Evolutionary conservation across 306 rosid genomes (phyloP).

Genomic region (Cucurbita moschata): DNA sequence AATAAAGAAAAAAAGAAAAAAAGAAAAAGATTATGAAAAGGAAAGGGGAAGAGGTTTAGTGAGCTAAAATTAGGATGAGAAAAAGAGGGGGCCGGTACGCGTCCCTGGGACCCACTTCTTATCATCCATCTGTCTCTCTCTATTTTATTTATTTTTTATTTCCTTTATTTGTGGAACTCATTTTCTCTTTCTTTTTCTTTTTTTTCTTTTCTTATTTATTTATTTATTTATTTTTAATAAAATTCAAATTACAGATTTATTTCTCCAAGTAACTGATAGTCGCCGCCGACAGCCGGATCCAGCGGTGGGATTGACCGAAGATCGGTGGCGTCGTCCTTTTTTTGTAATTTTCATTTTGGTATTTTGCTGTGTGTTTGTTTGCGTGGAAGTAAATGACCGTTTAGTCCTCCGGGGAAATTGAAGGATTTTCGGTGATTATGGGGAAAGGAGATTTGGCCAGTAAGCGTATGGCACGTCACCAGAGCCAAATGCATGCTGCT

Average conservation of each 20-base stretch:
- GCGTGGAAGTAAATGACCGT: background rate
- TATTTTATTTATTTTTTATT: background rate
- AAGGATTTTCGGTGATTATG: background rate
- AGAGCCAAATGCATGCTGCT: background rate
- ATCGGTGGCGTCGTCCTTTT: no score
- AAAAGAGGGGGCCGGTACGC: constrained; percentile 1
- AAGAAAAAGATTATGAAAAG: background rate
- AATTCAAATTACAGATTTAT: no score
- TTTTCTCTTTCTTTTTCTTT: background rate
- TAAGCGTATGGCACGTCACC: background rate
- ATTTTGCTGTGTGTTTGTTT: no score
- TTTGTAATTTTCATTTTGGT: no score
- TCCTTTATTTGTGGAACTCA: background rate
- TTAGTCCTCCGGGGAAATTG: background rate
- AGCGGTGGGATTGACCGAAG: background rate
- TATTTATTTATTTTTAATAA: no score
- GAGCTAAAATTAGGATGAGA: constrained; percentile 10
- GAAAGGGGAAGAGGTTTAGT: background rate
- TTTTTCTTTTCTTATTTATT: no score
- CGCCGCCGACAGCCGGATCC: background rate
- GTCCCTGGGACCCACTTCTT: constrained; percentile 6
- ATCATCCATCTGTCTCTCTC: background rate
- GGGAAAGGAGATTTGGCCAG: background rate
- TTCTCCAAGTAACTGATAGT: no score
- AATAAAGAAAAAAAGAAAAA: no score